These are phyloP conservation scores for Deinandra increscens DNA, from an alignment of 129 eudicot genomes.

Conservation along the genomic window DNA sequence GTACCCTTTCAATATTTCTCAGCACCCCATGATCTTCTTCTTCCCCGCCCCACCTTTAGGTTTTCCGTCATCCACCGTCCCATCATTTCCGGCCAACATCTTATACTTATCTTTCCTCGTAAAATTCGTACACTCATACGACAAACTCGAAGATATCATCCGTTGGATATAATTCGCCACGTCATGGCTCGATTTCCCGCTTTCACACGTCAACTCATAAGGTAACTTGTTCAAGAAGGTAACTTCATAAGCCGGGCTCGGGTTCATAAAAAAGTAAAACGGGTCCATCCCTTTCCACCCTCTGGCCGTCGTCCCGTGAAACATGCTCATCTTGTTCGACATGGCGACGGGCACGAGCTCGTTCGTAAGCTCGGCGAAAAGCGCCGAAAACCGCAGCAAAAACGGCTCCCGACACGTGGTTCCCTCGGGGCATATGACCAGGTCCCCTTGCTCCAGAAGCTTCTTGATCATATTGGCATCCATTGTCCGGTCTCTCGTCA, in stretches of 20 bases:
- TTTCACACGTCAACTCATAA: constrained; percentile 43
- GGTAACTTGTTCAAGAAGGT: constrained; percentile 64
- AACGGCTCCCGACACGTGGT: constrained; percentile 79
- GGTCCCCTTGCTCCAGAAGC: constrained; percentile 52
- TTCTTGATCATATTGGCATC: constrained; percentile 68
- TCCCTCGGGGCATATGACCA: constrained; percentile 71
- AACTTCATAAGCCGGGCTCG: constrained; percentile 71
- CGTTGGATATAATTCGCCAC: constrained; percentile 67
- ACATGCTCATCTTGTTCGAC: constrained; percentile 62
- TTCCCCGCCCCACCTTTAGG: constrained; percentile 21
- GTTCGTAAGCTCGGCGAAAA: constrained; percentile 61
- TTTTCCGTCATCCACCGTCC: constrained; percentile 42
- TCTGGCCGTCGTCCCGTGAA: constrained; percentile 68
- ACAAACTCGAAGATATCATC: constrained; percentile 52
- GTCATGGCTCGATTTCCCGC: constrained; percentile 57
- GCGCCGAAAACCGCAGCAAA: constrained; percentile 58
- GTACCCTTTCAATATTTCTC: no score
- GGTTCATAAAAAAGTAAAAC: constrained; percentile 73
- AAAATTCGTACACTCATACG: constrained; percentile 64
- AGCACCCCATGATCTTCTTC: constrained; percentile 43
- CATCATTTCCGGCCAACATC: constrained; percentile 78
- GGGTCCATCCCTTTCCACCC: constrained; percentile 87
- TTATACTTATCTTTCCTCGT: constrained; percentile 74
- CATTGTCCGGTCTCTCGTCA: constrained; percentile 44
- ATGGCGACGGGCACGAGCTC: constrained; percentile 65